Conservation (phyloP, 2,329 filamentous ascomycete species). For the Metarhizium robertsii region DNA sequence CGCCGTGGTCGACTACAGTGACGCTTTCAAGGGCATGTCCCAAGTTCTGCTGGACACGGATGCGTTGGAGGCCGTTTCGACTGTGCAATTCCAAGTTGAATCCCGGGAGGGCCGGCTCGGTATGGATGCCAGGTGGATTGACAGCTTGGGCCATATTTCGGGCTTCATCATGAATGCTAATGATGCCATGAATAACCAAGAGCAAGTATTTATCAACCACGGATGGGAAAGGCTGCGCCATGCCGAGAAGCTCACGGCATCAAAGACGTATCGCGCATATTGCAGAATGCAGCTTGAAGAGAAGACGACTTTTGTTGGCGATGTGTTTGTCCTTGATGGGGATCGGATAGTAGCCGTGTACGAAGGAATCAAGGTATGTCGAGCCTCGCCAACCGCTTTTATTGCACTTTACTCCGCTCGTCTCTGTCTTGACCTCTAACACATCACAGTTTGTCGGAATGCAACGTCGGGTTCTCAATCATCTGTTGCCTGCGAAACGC, state of each 20-base stretch:
- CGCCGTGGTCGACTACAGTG: constrained; percentile 6
- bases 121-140: constrained; percentile 33
- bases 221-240: constrained; percentile 29
- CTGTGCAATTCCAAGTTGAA: background rate
- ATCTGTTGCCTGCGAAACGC: background rate
- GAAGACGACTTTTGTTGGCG: constrained; percentile 35
- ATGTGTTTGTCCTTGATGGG: constrained; percentile 46
- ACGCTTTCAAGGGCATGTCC: constrained; percentile 4
- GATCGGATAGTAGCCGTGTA: constrained; percentile 37
- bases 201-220: constrained; percentile 50
- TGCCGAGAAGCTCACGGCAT: background rate
- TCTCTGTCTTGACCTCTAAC: background rate
- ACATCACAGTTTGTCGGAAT: background rate
- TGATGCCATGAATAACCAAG: constrained; percentile 41
- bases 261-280: constrained; percentile 37
- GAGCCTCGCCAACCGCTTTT: background rate
- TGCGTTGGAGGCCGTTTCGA: background rate
- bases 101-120: background rate
- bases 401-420: background rate
- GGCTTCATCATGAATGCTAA: constrained; percentile 53
- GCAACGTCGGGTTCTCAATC: background rate
- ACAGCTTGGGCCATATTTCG: constrained; percentile 48
- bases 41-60: constrained; percentile 3
- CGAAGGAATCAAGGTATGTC: constrained; percentile 37
- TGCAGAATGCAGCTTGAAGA: constrained; percentile 46